phyloP scores from a whole-genome alignment of 1,284 basidiomycete genomes.

The Tranzscheliella williamsii region DNA sequence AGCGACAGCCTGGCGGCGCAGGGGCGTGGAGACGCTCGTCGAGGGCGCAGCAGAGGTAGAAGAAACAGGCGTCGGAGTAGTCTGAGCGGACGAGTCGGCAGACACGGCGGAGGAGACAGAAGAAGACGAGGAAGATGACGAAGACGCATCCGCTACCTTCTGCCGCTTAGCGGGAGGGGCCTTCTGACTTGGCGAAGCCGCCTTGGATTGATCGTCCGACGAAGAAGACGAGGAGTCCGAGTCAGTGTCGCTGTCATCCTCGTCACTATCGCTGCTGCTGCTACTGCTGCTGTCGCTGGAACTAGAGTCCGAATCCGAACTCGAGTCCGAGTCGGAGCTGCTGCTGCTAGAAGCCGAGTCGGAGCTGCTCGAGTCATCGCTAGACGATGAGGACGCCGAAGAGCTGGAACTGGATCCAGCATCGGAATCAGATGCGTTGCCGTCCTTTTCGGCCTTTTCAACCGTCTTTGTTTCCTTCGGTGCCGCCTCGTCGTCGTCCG shows the following conservation, averaged over 20 bases:
- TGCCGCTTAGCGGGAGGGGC: slow-evolving; percentile 29
- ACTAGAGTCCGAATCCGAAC: neutral
- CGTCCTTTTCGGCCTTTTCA: neutral
- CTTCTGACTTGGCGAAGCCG: neutral
- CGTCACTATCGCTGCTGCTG: neutral
- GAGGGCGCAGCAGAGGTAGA: slow-evolving; percentile 3
- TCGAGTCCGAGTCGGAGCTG: neutral
- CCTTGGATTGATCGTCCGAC: neutral
- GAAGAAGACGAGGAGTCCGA: slow-evolving; percentile 1
- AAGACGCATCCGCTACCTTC: slow-evolving; percentile 2
- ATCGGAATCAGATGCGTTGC: neutral
- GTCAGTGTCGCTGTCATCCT: slow-evolving; percentile 1
- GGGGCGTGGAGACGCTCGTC: slow-evolving; percentile 5
- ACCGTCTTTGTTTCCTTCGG: slow-evolving; percentile 10
- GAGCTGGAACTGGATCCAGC: too few relatives aligned
- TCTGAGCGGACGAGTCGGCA: too few relatives aligned
- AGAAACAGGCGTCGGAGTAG: slow-evolving; percentile 3
- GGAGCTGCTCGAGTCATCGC: too few relatives aligned
- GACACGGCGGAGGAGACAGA: too few relatives aligned
- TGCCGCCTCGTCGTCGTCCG: slow-evolving; percentile 1
- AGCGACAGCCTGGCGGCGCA: neutral
- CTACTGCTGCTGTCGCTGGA: slow-evolving; percentile 1
- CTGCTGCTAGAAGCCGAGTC: neutral
- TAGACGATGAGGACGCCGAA: too few relatives aligned
- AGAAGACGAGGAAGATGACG: neutral